Evolutionary conservation across 139 green algal species (phyloP).

Genomic region (Edaphochlamys debaryana): DNA sequence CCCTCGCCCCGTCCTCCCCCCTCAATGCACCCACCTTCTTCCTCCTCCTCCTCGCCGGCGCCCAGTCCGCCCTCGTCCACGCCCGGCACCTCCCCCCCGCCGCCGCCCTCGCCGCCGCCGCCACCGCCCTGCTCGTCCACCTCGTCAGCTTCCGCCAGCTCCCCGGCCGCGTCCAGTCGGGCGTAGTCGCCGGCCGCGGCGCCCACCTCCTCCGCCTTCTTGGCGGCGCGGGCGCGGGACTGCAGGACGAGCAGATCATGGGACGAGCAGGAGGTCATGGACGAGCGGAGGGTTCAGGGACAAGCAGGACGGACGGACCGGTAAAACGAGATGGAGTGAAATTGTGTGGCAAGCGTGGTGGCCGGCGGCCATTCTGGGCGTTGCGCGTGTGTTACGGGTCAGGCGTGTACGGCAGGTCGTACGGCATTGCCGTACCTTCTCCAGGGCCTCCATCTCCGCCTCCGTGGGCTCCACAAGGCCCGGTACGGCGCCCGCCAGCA

Average conservation of each 20-base stretch:
- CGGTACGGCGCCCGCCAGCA: constrained; percentile 10
- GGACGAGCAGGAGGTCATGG: background rate
- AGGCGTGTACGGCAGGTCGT: background rate
- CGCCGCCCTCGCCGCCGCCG: background rate
- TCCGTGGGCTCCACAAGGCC: constrained; percentile 31
- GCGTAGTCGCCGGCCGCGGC: constrained; percentile 29
- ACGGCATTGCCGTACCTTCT: constrained; percentile 18
- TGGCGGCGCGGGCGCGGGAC: constrained; percentile 7
- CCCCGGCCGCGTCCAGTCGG: constrained; percentile 1
- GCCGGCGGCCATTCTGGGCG: background rate
- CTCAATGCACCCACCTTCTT: background rate
- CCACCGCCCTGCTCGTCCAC: background rate
- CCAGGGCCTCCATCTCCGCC: constrained; percentile 39
- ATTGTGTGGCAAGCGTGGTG: too few species aligned
- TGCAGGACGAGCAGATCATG: background rate
- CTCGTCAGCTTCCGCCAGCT: background rate
- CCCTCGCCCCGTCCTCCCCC: background rate
- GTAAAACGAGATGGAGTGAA: background rate
- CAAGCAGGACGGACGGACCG: background rate
- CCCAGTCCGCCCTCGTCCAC: background rate
- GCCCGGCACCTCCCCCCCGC: background rate
- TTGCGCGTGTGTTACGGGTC: background rate
- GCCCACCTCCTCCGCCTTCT: background rate
- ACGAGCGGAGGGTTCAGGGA: background rate
- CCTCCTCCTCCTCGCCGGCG: background rate